Evolutionary conservation across 2,329 filamentous ascomycete species (phyloP).

Genomic region (Phaeosphaeriaceae sp.): DNA sequence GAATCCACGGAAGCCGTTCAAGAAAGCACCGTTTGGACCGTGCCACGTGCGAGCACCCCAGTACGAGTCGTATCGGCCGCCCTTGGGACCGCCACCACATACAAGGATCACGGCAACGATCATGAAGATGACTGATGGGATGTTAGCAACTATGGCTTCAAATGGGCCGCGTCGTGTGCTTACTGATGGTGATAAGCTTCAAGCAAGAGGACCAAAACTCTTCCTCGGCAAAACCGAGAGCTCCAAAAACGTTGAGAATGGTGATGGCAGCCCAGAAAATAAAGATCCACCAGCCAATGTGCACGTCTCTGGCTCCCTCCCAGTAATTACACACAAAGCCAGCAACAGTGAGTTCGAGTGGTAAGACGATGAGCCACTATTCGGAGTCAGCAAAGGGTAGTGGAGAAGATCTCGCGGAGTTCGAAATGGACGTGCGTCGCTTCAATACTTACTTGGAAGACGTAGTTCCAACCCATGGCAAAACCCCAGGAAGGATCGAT

Average conservation of each 20-base stretch:
- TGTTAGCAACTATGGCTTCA: not conserved
- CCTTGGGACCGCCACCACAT: slow-evolving; percentile 61
- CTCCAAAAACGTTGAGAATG: slow-evolving; percentile 48
- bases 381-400: slow-evolving; percentile 24
- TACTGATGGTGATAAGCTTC: slow-evolving; percentile 40
- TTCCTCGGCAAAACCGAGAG: slow-evolving; percentile 50
- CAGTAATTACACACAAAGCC: slow-evolving; percentile 48
- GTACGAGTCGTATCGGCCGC: slow-evolving; percentile 57
- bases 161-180: not conserved
- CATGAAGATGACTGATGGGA: slow-evolving; percentile 42
- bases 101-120: slow-evolving; percentile 61
- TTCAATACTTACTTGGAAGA: slow-evolving; percentile 28
- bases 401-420: not conserved
- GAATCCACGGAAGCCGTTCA: slow-evolving; percentile 68
- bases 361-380: slow-evolving; percentile 49
- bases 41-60: slow-evolving; percentile 69
- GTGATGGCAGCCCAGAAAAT: slow-evolving; percentile 47
- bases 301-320: slow-evolving; percentile 22
- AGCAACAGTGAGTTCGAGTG: slow-evolving; percentile 49
- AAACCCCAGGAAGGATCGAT: slow-evolving; percentile 56
- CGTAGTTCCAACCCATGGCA: slow-evolving; percentile 48
- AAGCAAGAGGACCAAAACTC: slow-evolving; percentile 48
- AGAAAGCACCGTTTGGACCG: slow-evolving; percentile 58
- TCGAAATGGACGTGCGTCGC: not conserved
- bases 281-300: slow-evolving; percentile 44